These are phyloP conservation scores for Citrus inodora DNA, from an alignment of 345 rosid species.

Conservation along the genomic window DNA sequence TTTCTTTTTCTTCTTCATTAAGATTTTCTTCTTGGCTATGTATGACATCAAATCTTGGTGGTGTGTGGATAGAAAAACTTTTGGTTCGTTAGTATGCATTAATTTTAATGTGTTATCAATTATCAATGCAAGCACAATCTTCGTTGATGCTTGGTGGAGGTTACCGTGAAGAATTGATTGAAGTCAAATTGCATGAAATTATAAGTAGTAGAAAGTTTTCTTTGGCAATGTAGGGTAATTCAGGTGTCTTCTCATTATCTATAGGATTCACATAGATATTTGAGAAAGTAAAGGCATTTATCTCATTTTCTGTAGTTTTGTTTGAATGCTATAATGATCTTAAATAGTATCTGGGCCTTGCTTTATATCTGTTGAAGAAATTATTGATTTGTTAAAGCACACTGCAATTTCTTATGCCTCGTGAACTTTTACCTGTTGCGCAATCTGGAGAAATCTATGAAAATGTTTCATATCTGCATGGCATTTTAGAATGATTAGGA, in stretches of 20 bases:
- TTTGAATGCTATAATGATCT: not conserved
- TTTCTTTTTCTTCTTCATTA: conserved; percentile 4
- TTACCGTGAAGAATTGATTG: not conserved
- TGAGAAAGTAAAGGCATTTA: not conserved
- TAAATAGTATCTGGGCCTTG: not conserved
- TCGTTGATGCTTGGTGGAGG: not conserved
- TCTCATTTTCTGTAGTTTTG: not conserved
- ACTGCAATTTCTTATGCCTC: not conserved
- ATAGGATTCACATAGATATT: not conserved
- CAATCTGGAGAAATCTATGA: not conserved
- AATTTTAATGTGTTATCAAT: not conserved
- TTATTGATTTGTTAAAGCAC: not conserved
- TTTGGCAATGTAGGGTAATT: not conserved
- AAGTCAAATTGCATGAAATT: not conserved
- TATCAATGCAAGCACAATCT: not conserved
- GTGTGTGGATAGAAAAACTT: not conserved
- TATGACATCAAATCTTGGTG: not conserved
- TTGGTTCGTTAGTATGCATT: not conserved
- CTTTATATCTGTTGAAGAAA: not conserved
- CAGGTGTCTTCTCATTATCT: not conserved
- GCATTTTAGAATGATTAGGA: not conserved
- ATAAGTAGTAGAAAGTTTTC: not conserved
- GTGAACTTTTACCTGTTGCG: not conserved
- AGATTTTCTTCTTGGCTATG: conserved; percentile 8
- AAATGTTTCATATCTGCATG: not conserved